Percentiles rank a stretch among this genome's conserved stretches.
Conservation (phyloP, 2,329 filamentous ascomycete genomes). For the Periconia digitata region DNA sequence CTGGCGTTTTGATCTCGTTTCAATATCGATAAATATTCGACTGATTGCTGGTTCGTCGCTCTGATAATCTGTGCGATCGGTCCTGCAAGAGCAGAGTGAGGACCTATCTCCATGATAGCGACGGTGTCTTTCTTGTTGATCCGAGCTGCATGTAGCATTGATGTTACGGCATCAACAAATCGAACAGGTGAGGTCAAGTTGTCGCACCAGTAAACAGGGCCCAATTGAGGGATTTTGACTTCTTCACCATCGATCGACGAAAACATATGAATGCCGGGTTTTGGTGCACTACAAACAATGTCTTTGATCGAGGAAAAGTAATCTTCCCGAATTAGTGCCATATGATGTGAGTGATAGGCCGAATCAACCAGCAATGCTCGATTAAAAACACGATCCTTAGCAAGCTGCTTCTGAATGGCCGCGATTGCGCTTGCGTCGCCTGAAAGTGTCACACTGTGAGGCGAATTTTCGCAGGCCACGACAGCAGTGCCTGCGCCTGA, state of each 20-base stretch:
- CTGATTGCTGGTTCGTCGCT: neutral
- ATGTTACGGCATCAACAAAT: slow-evolving; percentile 12
- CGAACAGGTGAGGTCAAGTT: slow-evolving; percentile 33
- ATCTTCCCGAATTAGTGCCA: slow-evolving; percentile 30
- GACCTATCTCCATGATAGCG: slow-evolving; percentile 36
- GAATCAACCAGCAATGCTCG: slow-evolving; percentile 42
- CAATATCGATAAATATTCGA: neutral
- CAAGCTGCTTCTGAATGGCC: slow-evolving; percentile 27
- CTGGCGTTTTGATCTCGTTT: neutral
- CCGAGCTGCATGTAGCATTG: neutral
- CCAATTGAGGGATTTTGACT: slow-evolving; percentile 1
- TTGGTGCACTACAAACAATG: neutral
- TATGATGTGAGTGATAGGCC: slow-evolving; percentile 49
- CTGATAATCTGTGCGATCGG: slow-evolving; percentile 15
- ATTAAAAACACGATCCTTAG: slow-evolving; percentile 40
- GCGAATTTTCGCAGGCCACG: slow-evolving; percentile 33
- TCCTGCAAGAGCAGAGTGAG: slow-evolving; percentile 32
- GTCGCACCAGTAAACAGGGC: slow-evolving; percentile 35
- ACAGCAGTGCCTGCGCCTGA: neutral
- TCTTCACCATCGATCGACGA: neutral
- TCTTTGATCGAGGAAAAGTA: slow-evolving; percentile 18
- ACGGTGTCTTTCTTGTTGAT: neutral
- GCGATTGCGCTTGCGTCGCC: slow-evolving; percentile 42
- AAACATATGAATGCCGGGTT: neutral
- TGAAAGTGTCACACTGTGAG: slow-evolving; percentile 45